phyloP scores from a whole-genome alignment of 129 eudicot species.

The carrot (Daucus carota) region DH1_v3.0 NC_030387.2:5356501-5357000 shows the following conservation, averaged over 20 bases:
- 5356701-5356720: neutral
- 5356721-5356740: neutral
- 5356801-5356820: constrained; percentile 19
- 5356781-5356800: constrained; percentile 5
- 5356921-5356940: constrained; percentile 45
- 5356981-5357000: constrained; percentile 82
- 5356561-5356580: neutral
- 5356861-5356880: constrained; percentile 36
- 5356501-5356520: too few species aligned
- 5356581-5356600: neutral
- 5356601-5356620: neutral
- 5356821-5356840: constrained; percentile 43
- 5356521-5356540: neutral
- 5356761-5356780: constrained; percentile 11
- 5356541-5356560: neutral
- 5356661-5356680: neutral
- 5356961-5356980: constrained; percentile 73
- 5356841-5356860: constrained; percentile 35
- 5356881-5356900: constrained; percentile 21
- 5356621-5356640: neutral
- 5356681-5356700: too few species aligned
- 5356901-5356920: constrained; percentile 25
- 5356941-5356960: constrained; percentile 83
- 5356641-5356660: neutral
- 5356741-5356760: neutral